These are phyloP conservation scores for Cyclotella choctawhatcheeana DNA, from an alignment of 108 stramenopile genomes.

Conservation along the genomic window DNA sequence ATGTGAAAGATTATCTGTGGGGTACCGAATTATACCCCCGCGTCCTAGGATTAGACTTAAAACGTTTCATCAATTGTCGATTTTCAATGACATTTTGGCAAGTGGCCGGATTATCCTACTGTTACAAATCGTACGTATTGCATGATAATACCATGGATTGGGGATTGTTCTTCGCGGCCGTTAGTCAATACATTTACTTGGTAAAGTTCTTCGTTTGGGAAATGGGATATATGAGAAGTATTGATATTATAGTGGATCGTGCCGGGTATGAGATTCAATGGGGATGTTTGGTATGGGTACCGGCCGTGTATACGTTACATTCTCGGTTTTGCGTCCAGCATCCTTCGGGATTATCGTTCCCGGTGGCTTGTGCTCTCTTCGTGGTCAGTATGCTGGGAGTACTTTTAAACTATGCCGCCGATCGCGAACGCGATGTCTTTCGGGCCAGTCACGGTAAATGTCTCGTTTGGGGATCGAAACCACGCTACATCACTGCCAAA, in stretches of 20 bases:
- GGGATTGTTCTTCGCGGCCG: slow-evolving; percentile 54
- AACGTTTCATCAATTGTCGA: slow-evolving; percentile 98
- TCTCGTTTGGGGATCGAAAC: slow-evolving; percentile 89
- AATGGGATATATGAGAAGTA: slow-evolving; percentile 99
- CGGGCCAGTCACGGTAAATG: slow-evolving; percentile 83
- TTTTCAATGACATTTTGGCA: slow-evolving; percentile 99
- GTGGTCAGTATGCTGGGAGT: slow-evolving; percentile 74
- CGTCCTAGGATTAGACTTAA: slow-evolving; percentile 94
- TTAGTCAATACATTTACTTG: slow-evolving; percentile 83
- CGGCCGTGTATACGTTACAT: slow-evolving; percentile 93
- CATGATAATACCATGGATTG: slow-evolving; percentile 49
- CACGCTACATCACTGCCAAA: slow-evolving; percentile 88
- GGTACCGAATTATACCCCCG: slow-evolving; percentile 98
- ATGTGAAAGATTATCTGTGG: slow-evolving; percentile 97
- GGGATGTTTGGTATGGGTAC: slow-evolving; percentile 99
- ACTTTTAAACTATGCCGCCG: slow-evolving; percentile 95
- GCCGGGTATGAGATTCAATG: slow-evolving; percentile 96
- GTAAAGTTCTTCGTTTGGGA: slow-evolving; percentile 99
- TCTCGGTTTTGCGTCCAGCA: slow-evolving; percentile 86
- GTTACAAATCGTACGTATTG: slow-evolving; percentile 53
- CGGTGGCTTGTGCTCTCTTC: slow-evolving; percentile 66
- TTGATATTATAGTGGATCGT: slow-evolving; percentile 92
- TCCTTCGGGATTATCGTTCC: slow-evolving; percentile 73
- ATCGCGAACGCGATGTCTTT: slow-evolving; percentile 94
- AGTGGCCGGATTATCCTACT: slow-evolving; percentile 74